Evolutionary conservation across 441 rosid species (phyloP).

Genomic region (Cnidoscolus chayamansa): DNA sequence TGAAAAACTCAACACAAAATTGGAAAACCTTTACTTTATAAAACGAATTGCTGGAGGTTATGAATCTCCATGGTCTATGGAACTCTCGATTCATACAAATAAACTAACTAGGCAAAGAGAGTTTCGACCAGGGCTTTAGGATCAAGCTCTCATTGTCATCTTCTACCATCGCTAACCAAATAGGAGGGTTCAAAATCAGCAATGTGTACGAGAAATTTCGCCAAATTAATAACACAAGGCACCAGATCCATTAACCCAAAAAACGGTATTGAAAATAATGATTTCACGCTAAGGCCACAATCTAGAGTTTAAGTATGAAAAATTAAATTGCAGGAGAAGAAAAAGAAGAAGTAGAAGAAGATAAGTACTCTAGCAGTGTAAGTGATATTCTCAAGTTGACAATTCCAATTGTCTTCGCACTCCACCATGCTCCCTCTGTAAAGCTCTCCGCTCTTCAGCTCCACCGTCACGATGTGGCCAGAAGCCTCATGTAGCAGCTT

Average conservation of each 20-base stretch:
- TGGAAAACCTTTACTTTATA: background rate
- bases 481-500: slow-evolving; percentile 95
- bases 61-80: background rate
- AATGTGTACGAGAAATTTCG: background rate
- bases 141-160: background rate
- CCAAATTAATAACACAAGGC: background rate
- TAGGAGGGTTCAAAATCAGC: background rate
- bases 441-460: slow-evolving; percentile 97
- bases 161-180: background rate
- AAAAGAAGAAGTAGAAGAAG: background rate
- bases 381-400: slow-evolving; percentile 92
- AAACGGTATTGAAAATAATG: background rate
- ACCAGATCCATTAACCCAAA: slow-evolving; percentile 9
- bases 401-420: slow-evolving; percentile 99
- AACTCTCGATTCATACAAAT: background rate
- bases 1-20: background rate
- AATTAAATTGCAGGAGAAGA: background rate
- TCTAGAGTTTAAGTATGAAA: background rate
- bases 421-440: slow-evolving; percentile 96
- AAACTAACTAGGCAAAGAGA: too few species aligned
- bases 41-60: background rate
- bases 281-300: background rate
- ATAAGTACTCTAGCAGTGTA: slow-evolving; percentile 73
- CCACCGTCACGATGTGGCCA: slow-evolving; percentile 94
- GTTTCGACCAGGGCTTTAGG: slow-evolving; percentile 7